A percentile compares a stretch with the other conserved stretches of the same genome.
phyloP scores from a whole-genome alignment of 164 flowering plant species.

The Vitis labrusca region DNA sequence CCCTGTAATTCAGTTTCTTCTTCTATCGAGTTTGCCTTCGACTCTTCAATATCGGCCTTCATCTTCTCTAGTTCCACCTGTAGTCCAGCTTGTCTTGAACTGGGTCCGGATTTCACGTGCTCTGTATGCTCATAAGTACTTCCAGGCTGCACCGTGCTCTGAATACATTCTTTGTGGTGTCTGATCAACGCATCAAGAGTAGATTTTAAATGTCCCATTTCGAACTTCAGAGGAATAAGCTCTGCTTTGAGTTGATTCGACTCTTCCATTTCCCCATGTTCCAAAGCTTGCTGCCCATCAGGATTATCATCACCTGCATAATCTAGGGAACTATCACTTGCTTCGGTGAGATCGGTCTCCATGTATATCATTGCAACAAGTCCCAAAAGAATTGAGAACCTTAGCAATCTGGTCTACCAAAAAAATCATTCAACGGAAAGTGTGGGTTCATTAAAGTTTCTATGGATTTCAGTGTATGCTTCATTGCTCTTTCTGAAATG shows the following conservation, averaged over 20 bases:
- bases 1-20: slow-evolving; percentile 77
- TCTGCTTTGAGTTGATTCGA: slow-evolving; percentile 32
- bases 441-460: no score
- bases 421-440: no score
- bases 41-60: slow-evolving; percentile 47
- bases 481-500: no score
- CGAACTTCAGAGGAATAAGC: slow-evolving; percentile 34
- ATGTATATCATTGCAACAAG: no score
- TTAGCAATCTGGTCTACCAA: no score
- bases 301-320: slow-evolving; percentile 1
- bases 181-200: slow-evolving; percentile 57
- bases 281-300: not conserved
- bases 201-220: slow-evolving; percentile 39
- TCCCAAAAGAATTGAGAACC: no score
- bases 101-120: slow-evolving; percentile 33
- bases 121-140: slow-evolving; percentile 53
- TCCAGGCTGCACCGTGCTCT: slow-evolving; percentile 35
- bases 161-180: slow-evolving; percentile 51
- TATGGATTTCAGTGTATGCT: no score
- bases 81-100: slow-evolving; percentile 47
- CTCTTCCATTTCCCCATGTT: slow-evolving; percentile 21
- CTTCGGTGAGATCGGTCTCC: slow-evolving; percentile 24
- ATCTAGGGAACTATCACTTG: slow-evolving; percentile 4
- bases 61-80: slow-evolving; percentile 44
- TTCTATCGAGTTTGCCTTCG: slow-evolving; percentile 70